Conservation (phyloP, 2,329 filamentous ascomycete species). For the Sclerotinia nivalis region DNA sequence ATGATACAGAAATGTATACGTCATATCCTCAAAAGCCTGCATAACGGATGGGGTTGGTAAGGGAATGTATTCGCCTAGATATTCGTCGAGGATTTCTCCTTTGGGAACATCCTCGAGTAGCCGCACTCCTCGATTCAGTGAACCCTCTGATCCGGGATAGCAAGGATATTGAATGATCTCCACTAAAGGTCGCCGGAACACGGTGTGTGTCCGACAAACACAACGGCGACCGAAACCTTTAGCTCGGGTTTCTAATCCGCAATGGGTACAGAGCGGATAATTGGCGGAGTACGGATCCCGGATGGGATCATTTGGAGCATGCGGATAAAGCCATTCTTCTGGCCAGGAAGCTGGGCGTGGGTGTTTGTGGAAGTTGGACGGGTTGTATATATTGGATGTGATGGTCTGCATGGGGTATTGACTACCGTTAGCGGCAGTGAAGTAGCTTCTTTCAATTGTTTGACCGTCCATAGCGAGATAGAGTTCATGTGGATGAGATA, state of each 20-base stretch:
- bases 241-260: not conserved
- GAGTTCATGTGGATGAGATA: not conserved
- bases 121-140: not conserved
- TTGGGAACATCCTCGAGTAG: not conserved
- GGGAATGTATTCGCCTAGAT: not conserved
- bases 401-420: not conserved
- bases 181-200: not conserved
- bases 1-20: not conserved
- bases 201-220: not conserved
- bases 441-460: not conserved
- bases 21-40: not conserved
- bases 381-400: not conserved
- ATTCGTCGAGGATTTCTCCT: not conserved
- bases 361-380: not conserved
- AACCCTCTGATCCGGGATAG: not conserved
- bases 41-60: accelerated
- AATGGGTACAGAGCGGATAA: not conserved
- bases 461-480: not conserved
- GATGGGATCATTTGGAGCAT: not conserved
- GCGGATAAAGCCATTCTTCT: not conserved
- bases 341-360: not conserved
- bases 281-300: not conserved
- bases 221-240: not conserved
- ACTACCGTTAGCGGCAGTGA: not conserved
- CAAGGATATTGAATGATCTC: too few relatives aligned